Percentiles rank a stretch among this genome's conserved stretches.
Evolutionary conservation across 441 rosid species (phyloP).

Genomic region (Gossypium davidsonii): DNA sequence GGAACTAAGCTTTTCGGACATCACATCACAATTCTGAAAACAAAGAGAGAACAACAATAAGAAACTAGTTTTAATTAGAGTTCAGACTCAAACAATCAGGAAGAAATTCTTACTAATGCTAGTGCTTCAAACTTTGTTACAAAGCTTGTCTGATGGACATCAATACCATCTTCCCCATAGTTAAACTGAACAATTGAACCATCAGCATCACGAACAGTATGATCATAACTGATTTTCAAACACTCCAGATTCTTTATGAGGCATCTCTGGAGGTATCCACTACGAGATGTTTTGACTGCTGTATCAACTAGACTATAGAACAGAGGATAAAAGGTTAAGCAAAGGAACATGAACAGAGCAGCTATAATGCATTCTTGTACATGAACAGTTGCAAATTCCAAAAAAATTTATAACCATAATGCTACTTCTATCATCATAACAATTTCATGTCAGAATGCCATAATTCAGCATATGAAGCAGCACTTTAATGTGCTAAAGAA

Average conservation of each 20-base stretch:
- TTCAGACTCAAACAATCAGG: slow-evolving; percentile 12
- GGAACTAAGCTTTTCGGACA: slow-evolving; percentile 38
- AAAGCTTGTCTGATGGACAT: slow-evolving; percentile 86
- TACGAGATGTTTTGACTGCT: slow-evolving; percentile 98
- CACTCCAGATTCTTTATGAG: slow-evolving; percentile 94
- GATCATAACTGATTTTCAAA: slow-evolving; percentile 83
- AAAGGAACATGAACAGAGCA: background rate
- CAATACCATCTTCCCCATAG: slow-evolving; percentile 99
- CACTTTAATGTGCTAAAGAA: background rate
- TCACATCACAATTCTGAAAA: slow-evolving; percentile 71
- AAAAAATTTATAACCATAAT: background rate
- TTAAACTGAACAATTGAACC: slow-evolving; percentile 87
- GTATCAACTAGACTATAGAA: slow-evolving; percentile 87
- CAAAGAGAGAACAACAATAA: slow-evolving; percentile 16
- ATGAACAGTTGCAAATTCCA: background rate
- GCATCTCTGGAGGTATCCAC: slow-evolving; percentile 99
- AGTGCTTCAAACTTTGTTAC: slow-evolving; percentile 67
- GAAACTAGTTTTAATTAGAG: slow-evolving; percentile 9
- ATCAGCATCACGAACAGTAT: slow-evolving; percentile 95
- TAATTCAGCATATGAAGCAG: background rate
- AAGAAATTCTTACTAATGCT: slow-evolving; percentile 43
- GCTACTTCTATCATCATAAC: background rate
- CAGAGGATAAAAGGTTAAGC: slow-evolving; percentile 24
- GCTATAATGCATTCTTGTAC: background rate
- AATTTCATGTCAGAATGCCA: background rate